A percentile compares a stretch with the other conserved stretches of the same genome.
Evolutionary conservation across 305 asterid genomes (phyloP).

Genomic region (Rubia occidens): DNA sequence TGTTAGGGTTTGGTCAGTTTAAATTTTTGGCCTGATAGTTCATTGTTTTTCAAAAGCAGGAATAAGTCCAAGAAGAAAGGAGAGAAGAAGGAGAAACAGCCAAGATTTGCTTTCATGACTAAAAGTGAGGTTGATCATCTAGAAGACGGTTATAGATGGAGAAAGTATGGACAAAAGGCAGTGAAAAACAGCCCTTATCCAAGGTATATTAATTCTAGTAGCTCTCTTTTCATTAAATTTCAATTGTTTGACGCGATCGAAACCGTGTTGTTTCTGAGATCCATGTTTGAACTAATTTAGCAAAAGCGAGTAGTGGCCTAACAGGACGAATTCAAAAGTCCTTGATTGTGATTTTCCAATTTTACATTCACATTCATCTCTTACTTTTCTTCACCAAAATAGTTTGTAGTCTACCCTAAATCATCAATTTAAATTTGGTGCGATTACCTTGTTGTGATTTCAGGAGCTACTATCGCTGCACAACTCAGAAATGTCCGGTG

Average conservation of each 20-base stretch:
- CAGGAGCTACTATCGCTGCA: slow-evolving; percentile 90
- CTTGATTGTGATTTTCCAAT: slow-evolving; percentile 7
- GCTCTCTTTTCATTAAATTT: neutral
- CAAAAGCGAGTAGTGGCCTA: slow-evolving; percentile 8
- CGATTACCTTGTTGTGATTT: slow-evolving; percentile 1
- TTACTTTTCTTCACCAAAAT: neutral
- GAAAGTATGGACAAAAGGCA: slow-evolving; percentile 91
- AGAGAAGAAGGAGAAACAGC: slow-evolving; percentile 59
- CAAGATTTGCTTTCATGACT: slow-evolving; percentile 73
- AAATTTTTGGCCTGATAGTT: slow-evolving; percentile 16
- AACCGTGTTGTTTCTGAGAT: neutral
- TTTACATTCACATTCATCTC: slow-evolving; percentile 11
- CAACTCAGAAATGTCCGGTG: slow-evolving; percentile 70
- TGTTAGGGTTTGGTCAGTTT: neutral
- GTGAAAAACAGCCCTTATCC: slow-evolving; percentile 88
- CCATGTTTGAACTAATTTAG: neutral
- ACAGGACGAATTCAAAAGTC: neutral
- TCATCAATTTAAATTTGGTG: neutral
- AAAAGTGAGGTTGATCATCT: slow-evolving; percentile 85
- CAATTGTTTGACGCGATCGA: neutral
- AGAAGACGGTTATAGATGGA: slow-evolving; percentile 92
- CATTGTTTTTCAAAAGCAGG: slow-evolving; percentile 18
- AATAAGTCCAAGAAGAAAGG: slow-evolving; percentile 53
- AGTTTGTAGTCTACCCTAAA: neutral
- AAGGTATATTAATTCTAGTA: slow-evolving; percentile 30